Base-by-base conservation (phyloP, 2,329 filamentous ascomycete genomes). In the Paradendryphiella salina region DNA sequence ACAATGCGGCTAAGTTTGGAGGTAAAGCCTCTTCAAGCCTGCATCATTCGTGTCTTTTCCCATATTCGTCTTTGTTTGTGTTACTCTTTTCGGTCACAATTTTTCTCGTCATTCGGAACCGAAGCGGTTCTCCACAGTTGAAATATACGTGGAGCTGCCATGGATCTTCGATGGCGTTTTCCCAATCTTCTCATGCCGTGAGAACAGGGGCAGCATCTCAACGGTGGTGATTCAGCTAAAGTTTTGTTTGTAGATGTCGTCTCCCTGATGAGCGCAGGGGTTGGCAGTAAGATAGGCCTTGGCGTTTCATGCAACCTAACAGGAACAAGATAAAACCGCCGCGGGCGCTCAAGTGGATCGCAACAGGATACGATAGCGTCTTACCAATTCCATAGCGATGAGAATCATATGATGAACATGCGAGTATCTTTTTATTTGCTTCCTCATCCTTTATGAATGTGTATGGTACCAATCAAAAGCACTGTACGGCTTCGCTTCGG, bases 241-340 rank as follows among this genome's bases (percentile, higher is more conserved):
- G 28, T 48, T 48, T 15, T 48, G 28, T 37, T 43, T 52, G 37
- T 37, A 52, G 38, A 36, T 23, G 47, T 47, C 28, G 20, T 42
- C 38, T 42, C 44, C 49, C 44, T 52, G 49, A 52, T 48, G 45
- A 28, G 34, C 34, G 17, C 49, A 52, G 44, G 49, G 49, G 29
- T 52, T 14, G 7, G 28, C 15, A 43, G 44, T 23, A 43, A 37
- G 23, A 10, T 32, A 33, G 6, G 44, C 15, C 49, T 52, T 52
- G 49, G 49, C 49, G 49, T 52, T 52, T 52, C 49, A 52, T 37
- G 44, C 43, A 34, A 31, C 37, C 31, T 41, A 37, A 33, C 42
- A 47, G 10, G 32, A 31, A 42, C 34, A 13, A 46, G 37, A 41
- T 18, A 29, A 33, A n/a, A 4, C 11, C 7, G 32, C 11, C 9